Evolutionary conservation across 495 filamentous ascomycete genomes (phyloP), one percentile per base, ranked within the genome.

Genomic region (Trichodelitschia bisporula): DNA sequence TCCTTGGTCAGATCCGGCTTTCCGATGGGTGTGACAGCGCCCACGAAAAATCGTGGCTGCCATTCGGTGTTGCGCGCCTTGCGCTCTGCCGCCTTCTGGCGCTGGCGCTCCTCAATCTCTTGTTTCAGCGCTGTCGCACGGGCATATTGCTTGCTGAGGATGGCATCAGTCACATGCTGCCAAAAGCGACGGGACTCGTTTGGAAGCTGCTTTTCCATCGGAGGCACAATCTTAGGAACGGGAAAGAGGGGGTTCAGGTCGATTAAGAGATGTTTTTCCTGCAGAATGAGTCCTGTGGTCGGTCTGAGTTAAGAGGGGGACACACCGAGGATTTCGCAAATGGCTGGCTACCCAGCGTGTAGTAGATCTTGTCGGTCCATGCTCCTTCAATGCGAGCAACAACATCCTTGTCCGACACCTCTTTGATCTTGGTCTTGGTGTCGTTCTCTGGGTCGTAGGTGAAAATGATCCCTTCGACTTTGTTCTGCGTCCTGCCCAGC

Each of bases 101-200:
- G 62, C 49, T 97, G 84, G 13, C 66, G 62, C 43, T 97, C 83
- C 50, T 97, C 84, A 8, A 97, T 66, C 40, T 90, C 79, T 27
- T 78, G 65, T 52, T 97, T 97, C 26, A 82, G 50, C 21, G 65
- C 67, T 27, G 84, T 95, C 10, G 86, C 86, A 37, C 72, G 66
- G 25, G 62, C 62, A 49, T 66, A 97, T 40, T 83, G 78, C 48
- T 79, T 91, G 36, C 68, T 55, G 8, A 68, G 41, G 36, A 97
- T 95, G n/a, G 83, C 77, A 19, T 72, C 56, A 5, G 86, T 93
- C 23, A 97, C 83, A 15, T 61, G 61, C 19, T 64, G 58, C 86
- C 86, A 97, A 42, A 90, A 78, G 36, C 66, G 69, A 31, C 82
- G 66, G 1, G 78, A 90, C 54, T 97, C 86, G 42, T 95, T 84